A percentile compares a stretch with the other conserved stretches of the same genome.
Conservation (phyloP, 768 basidiomycete species). For the Daedalea quercina region DNA sequence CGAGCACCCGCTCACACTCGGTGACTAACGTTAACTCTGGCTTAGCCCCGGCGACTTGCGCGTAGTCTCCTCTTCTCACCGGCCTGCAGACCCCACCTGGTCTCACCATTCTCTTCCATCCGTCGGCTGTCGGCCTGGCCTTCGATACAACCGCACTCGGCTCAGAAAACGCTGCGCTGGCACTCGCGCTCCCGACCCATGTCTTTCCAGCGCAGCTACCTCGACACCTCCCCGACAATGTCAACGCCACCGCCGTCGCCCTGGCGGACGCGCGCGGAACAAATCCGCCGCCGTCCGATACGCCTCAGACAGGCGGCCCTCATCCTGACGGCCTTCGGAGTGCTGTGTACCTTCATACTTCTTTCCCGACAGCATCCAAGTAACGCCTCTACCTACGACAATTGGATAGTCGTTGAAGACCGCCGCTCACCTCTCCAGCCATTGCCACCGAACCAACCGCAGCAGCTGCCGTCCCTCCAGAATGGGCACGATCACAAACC, state of each 20-base stretch:
- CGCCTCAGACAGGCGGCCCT: constrained; percentile 8
- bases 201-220: constrained; percentile 7
- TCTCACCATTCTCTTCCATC: too few species aligned
- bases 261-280: constrained; percentile 9
- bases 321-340: constrained; percentile 4
- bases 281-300: constrained; percentile 12
- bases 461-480: not conserved
- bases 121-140: too few species aligned
- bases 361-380: constrained; percentile 5
- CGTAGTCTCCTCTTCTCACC: too few species aligned
- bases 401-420: not conserved
- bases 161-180: too few species aligned
- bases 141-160: too few species aligned
- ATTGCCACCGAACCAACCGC: not conserved
- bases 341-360: constrained; percentile 8
- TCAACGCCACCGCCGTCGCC: constrained; percentile 6
- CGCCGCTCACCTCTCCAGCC: not conserved
- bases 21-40: not conserved
- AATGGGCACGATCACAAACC: not conserved
- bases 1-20: not conserved
- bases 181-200: constrained; percentile 2
- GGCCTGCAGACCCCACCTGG: too few species aligned
- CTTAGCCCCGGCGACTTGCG: too few species aligned
- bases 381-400: not conserved
- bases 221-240: constrained; percentile 4